Conservation (phyloP, 257 asterid species). For the Coffea canephora region DNA sequence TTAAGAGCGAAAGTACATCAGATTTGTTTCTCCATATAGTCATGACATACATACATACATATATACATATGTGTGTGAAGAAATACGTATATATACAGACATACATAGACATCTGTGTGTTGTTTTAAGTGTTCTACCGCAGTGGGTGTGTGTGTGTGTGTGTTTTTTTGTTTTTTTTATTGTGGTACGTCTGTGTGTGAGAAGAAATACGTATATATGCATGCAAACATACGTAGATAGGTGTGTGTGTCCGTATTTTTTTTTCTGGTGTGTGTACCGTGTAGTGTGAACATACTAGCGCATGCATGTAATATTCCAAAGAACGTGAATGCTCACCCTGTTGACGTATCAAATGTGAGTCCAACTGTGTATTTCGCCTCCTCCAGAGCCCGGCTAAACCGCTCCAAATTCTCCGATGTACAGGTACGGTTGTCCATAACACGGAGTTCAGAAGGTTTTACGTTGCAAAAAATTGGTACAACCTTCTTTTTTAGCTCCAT, state of each 20-base stretch:
- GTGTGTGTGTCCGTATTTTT: background rate
- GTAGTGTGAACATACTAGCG: background rate
- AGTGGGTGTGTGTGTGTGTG: too few species aligned
- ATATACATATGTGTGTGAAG: background rate
- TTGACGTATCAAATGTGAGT: slow-evolving; percentile 61
- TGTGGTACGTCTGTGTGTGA: too few species aligned
- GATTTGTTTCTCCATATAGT: background rate
- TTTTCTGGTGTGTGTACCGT: background rate
- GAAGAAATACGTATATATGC: too few species aligned
- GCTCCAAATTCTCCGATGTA: slow-evolving; percentile 33
- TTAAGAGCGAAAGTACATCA: background rate
- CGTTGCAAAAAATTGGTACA: slow-evolving; percentile 67
- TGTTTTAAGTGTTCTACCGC: too few species aligned
- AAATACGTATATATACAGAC: too few species aligned
- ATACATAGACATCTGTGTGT: too few species aligned
- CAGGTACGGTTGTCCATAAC: slow-evolving; percentile 46
- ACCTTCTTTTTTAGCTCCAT: slow-evolving; percentile 49
- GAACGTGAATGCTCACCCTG: slow-evolving; percentile 42
- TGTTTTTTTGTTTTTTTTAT: too few species aligned
- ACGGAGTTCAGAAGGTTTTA: slow-evolving; percentile 74
- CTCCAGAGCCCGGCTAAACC: slow-evolving; percentile 55
- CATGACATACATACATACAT: background rate
- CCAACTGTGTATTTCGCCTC: slow-evolving; percentile 80
- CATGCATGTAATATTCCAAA: too few species aligned
- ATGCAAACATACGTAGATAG: too few species aligned